A percentile compares a stretch with the other conserved stretches of the same genome.
Conservation (phyloP, 148 eudicot genomes). For the Rhododendron ferrugineum region DNA sequence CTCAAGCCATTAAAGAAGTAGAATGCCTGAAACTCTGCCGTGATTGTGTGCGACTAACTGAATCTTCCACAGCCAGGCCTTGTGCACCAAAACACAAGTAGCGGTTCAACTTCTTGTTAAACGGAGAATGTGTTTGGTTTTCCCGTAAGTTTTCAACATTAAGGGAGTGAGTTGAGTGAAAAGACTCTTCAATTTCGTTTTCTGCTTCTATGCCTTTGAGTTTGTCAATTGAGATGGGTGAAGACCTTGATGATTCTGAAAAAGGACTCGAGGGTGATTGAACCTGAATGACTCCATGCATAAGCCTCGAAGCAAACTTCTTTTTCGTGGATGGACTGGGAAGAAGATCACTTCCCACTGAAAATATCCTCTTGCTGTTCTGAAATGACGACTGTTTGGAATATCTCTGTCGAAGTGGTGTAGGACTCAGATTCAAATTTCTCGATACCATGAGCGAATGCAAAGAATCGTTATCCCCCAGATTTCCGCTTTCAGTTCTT, state of each 20-base stretch:
- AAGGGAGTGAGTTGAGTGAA: conserved; percentile 30
- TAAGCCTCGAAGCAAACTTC: conserved; percentile 48
- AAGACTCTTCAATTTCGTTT: conserved; percentile 9
- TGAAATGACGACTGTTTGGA: conserved; percentile 22
- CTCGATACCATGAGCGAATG: conserved; percentile 10
- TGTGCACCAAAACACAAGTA: conserved; percentile 87
- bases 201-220: conserved; percentile 11
- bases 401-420: conserved; percentile 50
- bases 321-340: conserved; percentile 49
- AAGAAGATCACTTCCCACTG: conserved; percentile 14
- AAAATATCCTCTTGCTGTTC: conserved; percentile 33
- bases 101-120: conserved; percentile 63
- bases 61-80: conserved; percentile 51
- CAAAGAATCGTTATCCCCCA: conserved; percentile 17
- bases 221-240: conserved; percentile 28
- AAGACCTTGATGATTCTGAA: conserved; percentile 41
- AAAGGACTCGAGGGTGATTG: conserved; percentile 45
- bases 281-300: conserved; percentile 60
- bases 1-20: conserved; percentile 21
- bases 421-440: conserved; percentile 22
- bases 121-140: conserved; percentile 33
- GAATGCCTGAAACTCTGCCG: conserved; percentile 25
- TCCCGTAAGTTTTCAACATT: conserved; percentile 19
- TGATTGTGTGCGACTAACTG: conserved; percentile 10
- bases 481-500: conserved; percentile 3